These are phyloP conservation scores for Phytopythium montanum DNA, from an alignment of 352 stramenopile species.

Conservation along the genomic window DNA sequence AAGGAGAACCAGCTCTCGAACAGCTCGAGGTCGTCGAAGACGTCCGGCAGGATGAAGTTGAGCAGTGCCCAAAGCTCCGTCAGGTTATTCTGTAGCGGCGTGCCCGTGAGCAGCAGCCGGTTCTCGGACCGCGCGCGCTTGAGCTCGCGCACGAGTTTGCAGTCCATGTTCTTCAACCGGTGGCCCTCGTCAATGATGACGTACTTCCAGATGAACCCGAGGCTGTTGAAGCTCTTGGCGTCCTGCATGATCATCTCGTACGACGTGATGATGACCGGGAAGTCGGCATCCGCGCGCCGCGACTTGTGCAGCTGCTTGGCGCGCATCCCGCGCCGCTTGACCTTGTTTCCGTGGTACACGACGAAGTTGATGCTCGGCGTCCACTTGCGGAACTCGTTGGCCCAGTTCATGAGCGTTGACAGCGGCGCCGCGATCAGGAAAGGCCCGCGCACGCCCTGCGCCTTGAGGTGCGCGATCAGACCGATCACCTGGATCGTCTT, in stretches of 20 bases:
- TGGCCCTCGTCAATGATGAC: constrained; percentile 98
- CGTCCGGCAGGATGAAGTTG: constrained; percentile 96
- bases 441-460: constrained; percentile 87
- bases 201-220: constrained; percentile 90
- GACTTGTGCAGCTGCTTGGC: constrained; percentile 43
- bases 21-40: constrained; percentile 97
- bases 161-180: constrained; percentile 97
- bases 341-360: constrained; percentile 95
- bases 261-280: constrained; percentile 86
- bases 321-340: constrained; percentile 43
- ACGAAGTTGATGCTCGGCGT: constrained; percentile 91
- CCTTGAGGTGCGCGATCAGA: constrained; percentile 93
- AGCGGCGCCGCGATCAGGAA: constrained; percentile 98
- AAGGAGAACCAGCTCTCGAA: constrained; percentile 99
- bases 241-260: constrained; percentile 88
- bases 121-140: constrained; percentile 93
- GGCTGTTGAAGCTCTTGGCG: constrained; percentile 45
- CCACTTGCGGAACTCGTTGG: constrained; percentile 87
- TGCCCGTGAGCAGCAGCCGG: constrained; percentile 94
- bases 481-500: constrained; percentile 93
- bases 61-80: constrained; percentile 98
- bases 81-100: constrained; percentile 98
- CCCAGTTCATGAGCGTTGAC: constrained; percentile 98
- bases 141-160: constrained; percentile 92
- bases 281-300: constrained; percentile 56